Evolutionary conservation across 805 yeast species (phyloP).

Genomic region (Saturnispora saitoi): DNA sequence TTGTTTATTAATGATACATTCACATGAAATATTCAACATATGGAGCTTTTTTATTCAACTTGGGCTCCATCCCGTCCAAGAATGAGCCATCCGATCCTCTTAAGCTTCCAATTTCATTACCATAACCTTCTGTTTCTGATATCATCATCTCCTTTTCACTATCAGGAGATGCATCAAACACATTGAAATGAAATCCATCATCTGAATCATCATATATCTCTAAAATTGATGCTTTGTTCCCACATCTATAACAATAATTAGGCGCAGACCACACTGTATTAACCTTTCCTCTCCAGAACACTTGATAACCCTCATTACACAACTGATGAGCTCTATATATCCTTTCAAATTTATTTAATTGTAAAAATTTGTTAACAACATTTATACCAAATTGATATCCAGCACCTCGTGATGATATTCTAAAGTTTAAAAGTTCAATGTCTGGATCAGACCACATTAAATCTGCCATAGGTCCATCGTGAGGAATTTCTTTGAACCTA

Average conservation of each 20-base stretch:
- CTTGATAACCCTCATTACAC: slow-evolving; percentile 93
- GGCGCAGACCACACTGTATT: slow-evolving; percentile 99
- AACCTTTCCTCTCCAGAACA: slow-evolving; percentile 81
- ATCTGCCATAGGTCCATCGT: slow-evolving; percentile 99
- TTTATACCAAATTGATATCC: slow-evolving; percentile 93
- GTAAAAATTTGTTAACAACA: slow-evolving; percentile 79
- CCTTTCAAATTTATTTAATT: slow-evolving; percentile 68
- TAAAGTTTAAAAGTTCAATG: slow-evolving; percentile 67
- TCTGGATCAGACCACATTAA: slow-evolving; percentile 98
- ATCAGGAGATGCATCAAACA: slow-evolving; percentile 96
- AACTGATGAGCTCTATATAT: slow-evolving; percentile 92
- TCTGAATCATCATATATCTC: slow-evolving; percentile 58
- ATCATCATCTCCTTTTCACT: slow-evolving; percentile 51
- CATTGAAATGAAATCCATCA: slow-evolving; percentile 63
- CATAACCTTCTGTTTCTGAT: slow-evolving; percentile 23
- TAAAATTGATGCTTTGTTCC: slow-evolving; percentile 93
- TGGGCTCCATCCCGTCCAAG: slow-evolving; percentile 16
- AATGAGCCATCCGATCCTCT: not conserved
- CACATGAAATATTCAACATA: slow-evolving; percentile 35
- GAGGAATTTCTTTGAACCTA: slow-evolving; percentile 91
- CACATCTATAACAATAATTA: slow-evolving; percentile 93
- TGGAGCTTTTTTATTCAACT: slow-evolving; percentile 29
- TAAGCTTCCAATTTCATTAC: not conserved
- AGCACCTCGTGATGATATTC: slow-evolving; percentile 92
- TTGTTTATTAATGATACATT: slow-evolving; percentile 2